Evolutionary conservation across 305 asterid genomes (phyloP), one percentile per base, ranked within the genome.

Genomic region (Rubia occidens): DNA sequence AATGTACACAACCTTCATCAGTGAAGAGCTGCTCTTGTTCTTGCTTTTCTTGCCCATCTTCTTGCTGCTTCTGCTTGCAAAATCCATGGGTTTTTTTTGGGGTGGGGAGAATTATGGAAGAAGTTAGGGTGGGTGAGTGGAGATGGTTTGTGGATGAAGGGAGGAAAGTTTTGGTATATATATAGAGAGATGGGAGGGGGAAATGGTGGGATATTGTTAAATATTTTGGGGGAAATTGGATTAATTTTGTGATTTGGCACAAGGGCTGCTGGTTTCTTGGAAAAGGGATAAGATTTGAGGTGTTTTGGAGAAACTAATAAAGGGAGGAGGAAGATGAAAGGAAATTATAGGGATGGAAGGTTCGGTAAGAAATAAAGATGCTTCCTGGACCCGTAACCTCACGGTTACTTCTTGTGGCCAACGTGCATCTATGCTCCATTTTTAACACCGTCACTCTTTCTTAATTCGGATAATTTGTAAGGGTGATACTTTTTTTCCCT

Each of bases 1-100:
- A 71, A 90, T 90, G 86, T 90, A 88, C 40, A 86, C 94, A 3
- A 90, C 95, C 79, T 86, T 90, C 17, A 88, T 78, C 0, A 67
- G 8, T 53, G 69, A 55, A 61, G 56, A 51, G 56, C 17, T 74
- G 68, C 17, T 35, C 35, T 49, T 59, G 39, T 43, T 70, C 67
- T 63, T 63, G 77, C 55, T 77, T 64, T 63, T 70, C 69, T 71
- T 61, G 66, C 64, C 26, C 61, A 55, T 55, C 71, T 72, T 75
- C 45, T 65, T 78, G 29, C 70, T 71, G 71, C 75, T 11, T 56
- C 54, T 72, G 73, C 53, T 51, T 20, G 64, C 49, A 8, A 6
- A 44, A 39, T 54, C 55, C 32, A 21, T 55, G 5, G 9, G 14
- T 75, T 49, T 45, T 49, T 21, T 29, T 2, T 3, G 5, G 17